Percentiles rank a stretch among this genome's conserved stretches.
Conservation (phyloP, 2,329 filamentous ascomycete genomes). For the Colletotrichum zoysiae region DNA sequence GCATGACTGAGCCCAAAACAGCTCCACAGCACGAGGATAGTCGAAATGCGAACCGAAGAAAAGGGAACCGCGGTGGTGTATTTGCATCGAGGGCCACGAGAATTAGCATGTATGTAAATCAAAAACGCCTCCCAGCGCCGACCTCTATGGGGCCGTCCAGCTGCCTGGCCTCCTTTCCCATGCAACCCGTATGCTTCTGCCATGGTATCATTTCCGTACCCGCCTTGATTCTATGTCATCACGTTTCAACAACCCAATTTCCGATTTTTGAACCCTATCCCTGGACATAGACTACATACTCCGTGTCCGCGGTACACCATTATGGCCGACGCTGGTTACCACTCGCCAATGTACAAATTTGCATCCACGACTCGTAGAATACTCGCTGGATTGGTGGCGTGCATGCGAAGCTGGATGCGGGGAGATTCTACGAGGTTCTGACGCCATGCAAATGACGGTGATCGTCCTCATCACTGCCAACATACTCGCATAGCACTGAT, state of each 20-base stretch:
- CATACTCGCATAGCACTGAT: background rate
- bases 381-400: background rate
- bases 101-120: background rate
- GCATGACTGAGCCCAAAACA: background rate
- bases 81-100: constrained; percentile 9
- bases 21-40: background rate
- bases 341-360: background rate
- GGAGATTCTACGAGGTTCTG: background rate
- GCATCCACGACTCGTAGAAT: background rate
- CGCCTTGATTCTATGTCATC: constrained; percentile 23
- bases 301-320: constrained; percentile 3
- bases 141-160: background rate
- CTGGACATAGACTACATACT: constrained; percentile 13
- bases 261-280: constrained; percentile 18
- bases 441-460: background rate
- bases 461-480: background rate
- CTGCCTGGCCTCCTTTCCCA: constrained; percentile 16
- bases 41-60: background rate
- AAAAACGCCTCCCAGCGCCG: constrained; percentile 22
- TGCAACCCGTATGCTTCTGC: constrained; percentile 40
- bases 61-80: constrained; percentile 22
- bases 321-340: background rate
- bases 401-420: background rate
- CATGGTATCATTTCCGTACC: constrained; percentile 30
- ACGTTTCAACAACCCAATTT: constrained; percentile 5